These are phyloP conservation scores for Suillus placidus DNA, from an alignment of 768 basidiomycete genomes.

Conservation along the genomic window DNA sequence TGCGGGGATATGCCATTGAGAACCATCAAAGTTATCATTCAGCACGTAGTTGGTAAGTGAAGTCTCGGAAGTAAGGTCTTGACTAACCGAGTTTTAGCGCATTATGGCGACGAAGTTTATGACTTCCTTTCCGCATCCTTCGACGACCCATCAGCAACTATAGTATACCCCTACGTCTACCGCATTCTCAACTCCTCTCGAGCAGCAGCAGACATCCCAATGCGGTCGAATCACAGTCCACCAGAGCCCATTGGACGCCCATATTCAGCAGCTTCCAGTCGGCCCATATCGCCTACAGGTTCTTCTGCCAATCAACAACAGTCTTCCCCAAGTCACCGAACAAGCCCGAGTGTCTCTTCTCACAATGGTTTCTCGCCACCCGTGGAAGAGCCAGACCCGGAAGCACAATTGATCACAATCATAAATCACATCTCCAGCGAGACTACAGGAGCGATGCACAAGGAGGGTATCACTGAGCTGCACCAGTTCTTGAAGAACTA, in stretches of 20 bases:
- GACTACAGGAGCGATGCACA: conserved; percentile 86
- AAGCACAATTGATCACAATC: conserved; percentile 78
- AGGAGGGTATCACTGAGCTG: conserved; percentile 92
- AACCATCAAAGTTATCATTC: conserved; percentile 98
- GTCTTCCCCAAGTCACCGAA: conserved; percentile 63
- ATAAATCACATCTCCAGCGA: conserved; percentile 88
- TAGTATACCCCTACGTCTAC: conserved; percentile 94
- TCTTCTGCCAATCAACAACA: conserved; percentile 58
- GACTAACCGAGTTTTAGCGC: conserved; percentile 48
- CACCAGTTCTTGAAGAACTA: conserved; percentile 92
- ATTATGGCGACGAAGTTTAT: conserved; percentile 88
- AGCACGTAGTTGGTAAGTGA: conserved; percentile 90
- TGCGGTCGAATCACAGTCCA: conserved; percentile 25
- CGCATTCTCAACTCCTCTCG: conserved; percentile 79
- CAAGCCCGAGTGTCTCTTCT: conserved; percentile 71
- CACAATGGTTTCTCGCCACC: conserved; percentile 54
- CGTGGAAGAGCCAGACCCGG: conserved; percentile 85
- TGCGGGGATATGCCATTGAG: conserved; percentile 97
- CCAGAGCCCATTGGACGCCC: conserved; percentile 47
- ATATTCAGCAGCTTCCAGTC: conserved; percentile 62
- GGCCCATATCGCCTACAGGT: conserved; percentile 73
- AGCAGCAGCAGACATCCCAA: conserved; percentile 38
- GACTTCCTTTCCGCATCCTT: conserved; percentile 89
- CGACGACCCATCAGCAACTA: conserved; percentile 96
- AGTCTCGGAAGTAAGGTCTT: neutral